A percentile compares a stretch with the other conserved stretches of the same genome.
Conservation (phyloP, 768 basidiomycete genomes). For the Polyporus arcularius region DNA sequence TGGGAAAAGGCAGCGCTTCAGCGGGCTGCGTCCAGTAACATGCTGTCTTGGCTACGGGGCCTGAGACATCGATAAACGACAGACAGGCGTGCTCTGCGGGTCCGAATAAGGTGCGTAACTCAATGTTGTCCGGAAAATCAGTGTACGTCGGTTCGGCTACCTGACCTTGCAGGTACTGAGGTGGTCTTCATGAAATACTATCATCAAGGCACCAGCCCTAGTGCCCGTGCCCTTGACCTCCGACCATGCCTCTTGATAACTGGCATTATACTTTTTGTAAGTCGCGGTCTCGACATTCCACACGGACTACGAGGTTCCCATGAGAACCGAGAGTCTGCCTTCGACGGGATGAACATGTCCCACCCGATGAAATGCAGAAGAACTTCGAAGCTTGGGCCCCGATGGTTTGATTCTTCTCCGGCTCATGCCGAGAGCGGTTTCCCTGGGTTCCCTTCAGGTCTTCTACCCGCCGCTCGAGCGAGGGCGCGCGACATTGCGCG, state of each 20-base stretch:
- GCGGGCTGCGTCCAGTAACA: slow-evolving; percentile 43
- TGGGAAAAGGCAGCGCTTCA: slow-evolving; percentile 6
- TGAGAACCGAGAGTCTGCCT: slow-evolving; percentile 14
- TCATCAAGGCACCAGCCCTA: slow-evolving; percentile 44
- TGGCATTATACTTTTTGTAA: not conserved
- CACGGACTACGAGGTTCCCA: slow-evolving; percentile 31
- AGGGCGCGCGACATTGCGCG: slow-evolving; percentile 50
- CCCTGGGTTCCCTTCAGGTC: slow-evolving; percentile 55
- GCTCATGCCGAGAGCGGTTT: slow-evolving; percentile 42
- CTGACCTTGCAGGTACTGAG: no score
- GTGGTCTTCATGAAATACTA: slow-evolving; percentile 55
- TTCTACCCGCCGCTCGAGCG: slow-evolving; percentile 46
- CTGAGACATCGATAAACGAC: slow-evolving; percentile 39
- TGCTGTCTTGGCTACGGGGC: slow-evolving; percentile 41
- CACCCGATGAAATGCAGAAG: slow-evolving; percentile 45
- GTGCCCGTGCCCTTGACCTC: slow-evolving; percentile 33
- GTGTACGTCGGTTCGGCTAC: not conserved
- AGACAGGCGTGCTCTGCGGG: slow-evolving; percentile 47
- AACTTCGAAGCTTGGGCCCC: slow-evolving; percentile 47
- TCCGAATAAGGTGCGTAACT: slow-evolving; percentile 30
- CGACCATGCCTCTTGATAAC: not conserved
- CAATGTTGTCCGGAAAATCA: not conserved
- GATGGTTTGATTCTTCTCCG: slow-evolving; percentile 44
- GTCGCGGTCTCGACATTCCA: slow-evolving; percentile 29
- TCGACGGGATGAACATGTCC: slow-evolving; percentile 33